Conservation (phyloP, 768 basidiomycete genomes). For the Mycena maculata region DNA sequence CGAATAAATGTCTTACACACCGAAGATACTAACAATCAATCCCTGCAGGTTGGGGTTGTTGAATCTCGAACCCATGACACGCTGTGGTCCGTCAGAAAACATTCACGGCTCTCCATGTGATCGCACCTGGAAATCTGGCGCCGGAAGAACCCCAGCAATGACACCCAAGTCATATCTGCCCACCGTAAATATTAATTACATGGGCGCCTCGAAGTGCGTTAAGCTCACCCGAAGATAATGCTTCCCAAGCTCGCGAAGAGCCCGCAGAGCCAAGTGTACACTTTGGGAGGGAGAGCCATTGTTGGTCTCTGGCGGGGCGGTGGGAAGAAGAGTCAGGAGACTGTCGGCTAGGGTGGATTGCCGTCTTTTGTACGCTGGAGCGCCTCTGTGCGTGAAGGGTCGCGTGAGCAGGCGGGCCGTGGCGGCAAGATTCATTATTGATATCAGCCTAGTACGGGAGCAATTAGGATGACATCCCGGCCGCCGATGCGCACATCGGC, state of each 20-base stretch:
- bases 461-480: neutral
- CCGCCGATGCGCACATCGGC: too few species aligned
- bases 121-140: conserved; percentile 50
- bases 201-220: neutral
- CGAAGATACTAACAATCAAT: conserved; percentile 56
- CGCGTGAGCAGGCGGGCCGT: conserved; percentile 27
- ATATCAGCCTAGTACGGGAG: too few species aligned
- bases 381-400: conserved; percentile 14
- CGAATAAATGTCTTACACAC: conserved; percentile 33
- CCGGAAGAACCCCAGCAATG: conserved; percentile 59
- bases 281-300: conserved; percentile 57
- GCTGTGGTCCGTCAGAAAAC: conserved; percentile 31
- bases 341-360: neutral
- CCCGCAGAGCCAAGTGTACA: conserved; percentile 66
- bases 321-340: conserved; percentile 21
- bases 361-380: conserved; percentile 15
- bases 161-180: conserved; percentile 61
- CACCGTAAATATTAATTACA: neutral
- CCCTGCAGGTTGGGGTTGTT: conserved; percentile 51
- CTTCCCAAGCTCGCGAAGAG: conserved; percentile 61
- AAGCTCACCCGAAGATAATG: conserved; percentile 53
- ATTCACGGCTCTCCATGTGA: neutral
- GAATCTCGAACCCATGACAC: conserved; percentile 51
- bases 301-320: conserved; percentile 4
- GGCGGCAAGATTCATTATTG: neutral